Conservation (phyloP, 2,329 filamentous ascomycete species). For the Clonostachys rhizophaga region DNA sequence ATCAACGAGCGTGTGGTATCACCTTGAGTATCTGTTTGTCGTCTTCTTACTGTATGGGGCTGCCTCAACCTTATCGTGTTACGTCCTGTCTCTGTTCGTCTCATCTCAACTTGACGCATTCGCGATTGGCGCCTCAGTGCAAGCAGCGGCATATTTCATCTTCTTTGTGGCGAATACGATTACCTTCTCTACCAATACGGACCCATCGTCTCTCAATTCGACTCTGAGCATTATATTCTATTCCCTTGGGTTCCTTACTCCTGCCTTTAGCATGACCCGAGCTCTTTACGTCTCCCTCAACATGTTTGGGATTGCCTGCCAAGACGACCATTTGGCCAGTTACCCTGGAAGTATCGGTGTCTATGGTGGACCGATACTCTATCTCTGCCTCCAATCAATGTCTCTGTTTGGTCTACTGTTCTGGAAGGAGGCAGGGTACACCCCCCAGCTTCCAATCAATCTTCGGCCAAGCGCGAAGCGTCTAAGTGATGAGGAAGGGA, state of each 20-base stretch:
- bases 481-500: constrained; percentile 42
- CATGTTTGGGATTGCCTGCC: constrained; percentile 71
- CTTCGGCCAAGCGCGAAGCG: too few relatives aligned
- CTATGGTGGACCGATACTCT: constrained; percentile 78
- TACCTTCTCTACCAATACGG: constrained; percentile 9
- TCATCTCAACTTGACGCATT: too few relatives aligned
- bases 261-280: constrained; percentile 50
- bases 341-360: constrained; percentile 61
- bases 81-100: constrained; percentile 46
- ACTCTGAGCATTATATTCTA: not conserved
- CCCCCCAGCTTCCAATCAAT: too few relatives aligned
- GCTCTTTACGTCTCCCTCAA: constrained; percentile 72
- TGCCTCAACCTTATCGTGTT: constrained; percentile 63
- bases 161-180: not conserved
- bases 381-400: constrained; percentile 66
- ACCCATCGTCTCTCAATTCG: not conserved
- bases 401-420: constrained; percentile 65
- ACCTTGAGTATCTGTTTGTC: constrained; percentile 61
- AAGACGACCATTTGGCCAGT: constrained; percentile 45
- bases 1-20: constrained; percentile 17
- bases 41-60: constrained; percentile 74
- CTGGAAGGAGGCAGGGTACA: constrained; percentile 27
- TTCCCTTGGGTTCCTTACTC: constrained; percentile 10
- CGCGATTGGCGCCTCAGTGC: too few relatives aligned
- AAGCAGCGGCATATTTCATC: too few relatives aligned